phyloP scores from a whole-genome alignment of 176 grass and related monocot genomes.

The Pontederia crassipes region DNA sequence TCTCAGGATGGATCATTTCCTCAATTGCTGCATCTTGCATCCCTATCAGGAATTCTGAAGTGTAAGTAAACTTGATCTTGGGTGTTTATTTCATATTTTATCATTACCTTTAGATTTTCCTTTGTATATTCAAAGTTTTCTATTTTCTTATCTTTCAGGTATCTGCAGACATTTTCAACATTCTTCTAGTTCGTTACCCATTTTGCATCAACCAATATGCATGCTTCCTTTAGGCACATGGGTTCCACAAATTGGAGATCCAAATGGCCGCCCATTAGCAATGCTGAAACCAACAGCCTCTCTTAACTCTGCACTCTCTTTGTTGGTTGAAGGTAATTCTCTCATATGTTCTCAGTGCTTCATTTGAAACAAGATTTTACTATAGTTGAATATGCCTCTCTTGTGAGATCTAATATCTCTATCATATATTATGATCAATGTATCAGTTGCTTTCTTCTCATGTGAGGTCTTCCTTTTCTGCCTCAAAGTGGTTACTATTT shows the following conservation, averaged over 20 bases:
- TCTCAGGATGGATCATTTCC: slow-evolving; percentile 34
- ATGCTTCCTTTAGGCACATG: slow-evolving; percentile 62
- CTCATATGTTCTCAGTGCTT: slow-evolving; percentile 3
- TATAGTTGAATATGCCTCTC: background rate
- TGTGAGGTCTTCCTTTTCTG: no score
- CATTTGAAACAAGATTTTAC: background rate
- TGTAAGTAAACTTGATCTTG: slow-evolving; percentile 29
- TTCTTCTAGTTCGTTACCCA: slow-evolving; percentile 30
- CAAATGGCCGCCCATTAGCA: slow-evolving; percentile 52
- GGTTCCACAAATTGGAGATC: slow-evolving; percentile 49
- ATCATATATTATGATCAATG: no score
- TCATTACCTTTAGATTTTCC: background rate
- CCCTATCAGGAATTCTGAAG: slow-evolving; percentile 53
- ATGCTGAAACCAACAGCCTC: slow-evolving; percentile 59
- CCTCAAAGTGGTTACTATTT: no score
- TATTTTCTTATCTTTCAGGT: slow-evolving; percentile 38
- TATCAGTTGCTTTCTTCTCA: no score
- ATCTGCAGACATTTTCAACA: slow-evolving; percentile 60
- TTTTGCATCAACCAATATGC: slow-evolving; percentile 44
- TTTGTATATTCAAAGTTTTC: slow-evolving; percentile 19
- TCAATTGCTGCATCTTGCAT: slow-evolving; percentile 59
- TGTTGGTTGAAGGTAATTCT: slow-evolving; percentile 71
- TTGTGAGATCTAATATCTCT: background rate
- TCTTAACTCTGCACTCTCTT: slow-evolving; percentile 67
- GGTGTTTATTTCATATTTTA: background rate